These are phyloP conservation scores for Citeromyces hawaiiensis DNA, from an alignment of 1,139 yeast species.

Conservation along the genomic window DNA sequence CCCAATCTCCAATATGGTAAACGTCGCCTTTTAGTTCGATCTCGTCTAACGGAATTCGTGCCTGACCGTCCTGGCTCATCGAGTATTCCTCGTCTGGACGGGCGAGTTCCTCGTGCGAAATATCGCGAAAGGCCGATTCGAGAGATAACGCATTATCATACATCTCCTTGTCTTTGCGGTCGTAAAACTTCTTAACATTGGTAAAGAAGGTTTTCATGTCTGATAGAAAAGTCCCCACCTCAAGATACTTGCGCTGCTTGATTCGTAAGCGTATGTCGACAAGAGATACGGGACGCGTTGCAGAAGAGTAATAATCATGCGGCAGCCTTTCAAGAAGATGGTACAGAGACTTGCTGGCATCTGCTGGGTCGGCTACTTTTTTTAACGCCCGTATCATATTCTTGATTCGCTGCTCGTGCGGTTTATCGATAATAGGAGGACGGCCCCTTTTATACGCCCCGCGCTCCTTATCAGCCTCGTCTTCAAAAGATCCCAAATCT, in stretches of 20 bases:
- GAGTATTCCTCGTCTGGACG: constrained; percentile 76
- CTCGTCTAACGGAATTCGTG: constrained; percentile 68
- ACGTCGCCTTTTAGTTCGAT: constrained; percentile 58
- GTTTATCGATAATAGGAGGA: constrained; percentile 92
- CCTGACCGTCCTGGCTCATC: constrained; percentile 33
- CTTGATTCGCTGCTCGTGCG: constrained; percentile 86
- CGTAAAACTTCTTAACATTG: constrained; percentile 54
- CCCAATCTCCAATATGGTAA: constrained; percentile 93
- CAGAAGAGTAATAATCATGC: constrained; percentile 54
- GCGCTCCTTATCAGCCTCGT: constrained; percentile 13
- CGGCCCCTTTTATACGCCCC: constrained; percentile 76
- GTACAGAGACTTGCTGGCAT: constrained; percentile 14
- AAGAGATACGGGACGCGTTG: constrained; percentile 64
- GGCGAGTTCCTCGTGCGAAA: constrained; percentile 58
- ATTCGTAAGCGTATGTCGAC: constrained; percentile 75
- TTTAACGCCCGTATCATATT: constrained; percentile 72
- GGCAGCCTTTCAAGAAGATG: constrained; percentile 68
- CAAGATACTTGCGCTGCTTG: constrained; percentile 70
- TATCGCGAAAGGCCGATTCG: constrained; percentile 45
- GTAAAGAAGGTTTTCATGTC: constrained; percentile 68
- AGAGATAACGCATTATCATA: constrained; percentile 47
- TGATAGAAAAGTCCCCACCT: constrained; percentile 60
- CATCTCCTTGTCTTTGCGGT: constrained; percentile 33
- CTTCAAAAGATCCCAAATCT: constrained; percentile 63
- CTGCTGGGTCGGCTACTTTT: constrained; percentile 47